These are phyloP conservation scores for Populus hybrid DNA, from an alignment of 441 rosid species.

Conservation along the genomic window DNA sequence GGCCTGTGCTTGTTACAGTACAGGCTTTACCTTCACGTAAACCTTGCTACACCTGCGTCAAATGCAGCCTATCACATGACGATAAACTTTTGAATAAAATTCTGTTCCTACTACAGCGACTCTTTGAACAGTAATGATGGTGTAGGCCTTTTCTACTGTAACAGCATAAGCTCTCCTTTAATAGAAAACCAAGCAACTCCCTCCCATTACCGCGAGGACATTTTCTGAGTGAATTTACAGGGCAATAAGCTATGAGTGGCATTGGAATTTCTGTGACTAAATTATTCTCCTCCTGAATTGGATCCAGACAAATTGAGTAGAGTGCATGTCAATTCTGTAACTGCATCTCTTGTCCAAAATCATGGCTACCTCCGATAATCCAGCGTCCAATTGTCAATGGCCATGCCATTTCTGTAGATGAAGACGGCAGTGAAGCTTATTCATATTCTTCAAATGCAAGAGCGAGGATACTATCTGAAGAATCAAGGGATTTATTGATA, in stretches of 20 bases:
- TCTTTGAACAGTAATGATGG: neutral
- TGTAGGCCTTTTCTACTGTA: neutral
- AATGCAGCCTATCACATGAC: neutral
- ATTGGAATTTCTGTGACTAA: neutral
- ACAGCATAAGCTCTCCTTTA: neutral
- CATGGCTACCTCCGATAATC: constrained; percentile 6
- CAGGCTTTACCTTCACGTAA: neutral
- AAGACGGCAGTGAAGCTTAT: constrained; percentile 1
- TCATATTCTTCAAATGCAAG: constrained; percentile 17
- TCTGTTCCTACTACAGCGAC: neutral
- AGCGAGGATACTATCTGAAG: constrained; percentile 7
- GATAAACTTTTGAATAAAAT: neutral
- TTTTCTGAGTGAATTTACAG: neutral
- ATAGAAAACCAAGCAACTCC: neutral
- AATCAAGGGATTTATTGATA: constrained; percentile 17
- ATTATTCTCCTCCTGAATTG: neutral
- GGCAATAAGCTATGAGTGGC: neutral
- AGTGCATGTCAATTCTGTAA: neutral
- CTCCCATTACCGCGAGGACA: neutral
- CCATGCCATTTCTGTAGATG: neutral
- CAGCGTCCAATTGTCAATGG: constrained; percentile 24
- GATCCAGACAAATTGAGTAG: neutral
- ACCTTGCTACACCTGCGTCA: neutral
- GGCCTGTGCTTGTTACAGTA: neutral
- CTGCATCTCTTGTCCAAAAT: neutral